Percentiles rank a stretch among this genome's conserved stretches.
Evolutionary conservation across 768 basidiomycete species (phyloP).

Genomic region (Leucocoprinus birnbaumii): DNA sequence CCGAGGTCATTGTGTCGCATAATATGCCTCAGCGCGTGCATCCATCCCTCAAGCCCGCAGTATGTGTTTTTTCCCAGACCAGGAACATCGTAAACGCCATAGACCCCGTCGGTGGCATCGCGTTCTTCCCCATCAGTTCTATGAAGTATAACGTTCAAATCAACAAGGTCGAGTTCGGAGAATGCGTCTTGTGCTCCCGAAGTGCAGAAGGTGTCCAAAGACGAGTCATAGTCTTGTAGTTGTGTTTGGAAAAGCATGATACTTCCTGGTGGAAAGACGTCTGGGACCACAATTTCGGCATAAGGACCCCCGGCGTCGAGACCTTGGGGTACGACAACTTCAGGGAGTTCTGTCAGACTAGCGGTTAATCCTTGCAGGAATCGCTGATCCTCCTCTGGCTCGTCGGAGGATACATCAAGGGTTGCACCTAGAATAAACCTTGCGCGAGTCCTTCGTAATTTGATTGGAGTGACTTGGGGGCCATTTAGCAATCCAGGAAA

Average conservation of each 20-base stretch:
- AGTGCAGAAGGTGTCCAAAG: constrained; percentile 72
- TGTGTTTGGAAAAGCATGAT: constrained; percentile 92
- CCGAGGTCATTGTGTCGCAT: constrained; percentile 93
- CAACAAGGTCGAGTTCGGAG: constrained; percentile 70
- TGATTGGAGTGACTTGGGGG: constrained; percentile 75
- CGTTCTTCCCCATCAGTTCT: constrained; percentile 89
- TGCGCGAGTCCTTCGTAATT: constrained; percentile 75
- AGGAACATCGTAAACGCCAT: constrained; percentile 83
- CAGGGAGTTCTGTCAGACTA: constrained; percentile 59
- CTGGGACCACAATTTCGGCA: constrained; percentile 80
- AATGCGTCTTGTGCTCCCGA: constrained; percentile 74
- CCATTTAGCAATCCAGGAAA: too few species aligned
- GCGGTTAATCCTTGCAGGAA: constrained; percentile 72
- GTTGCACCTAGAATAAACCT: constrained; percentile 80
- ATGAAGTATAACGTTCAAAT: constrained; percentile 85
- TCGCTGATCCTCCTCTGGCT: constrained; percentile 42
- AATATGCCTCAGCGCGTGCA: constrained; percentile 81
- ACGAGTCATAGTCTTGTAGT: constrained; percentile 65
- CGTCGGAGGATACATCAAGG: constrained; percentile 66
- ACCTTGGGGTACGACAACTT: constrained; percentile 57
- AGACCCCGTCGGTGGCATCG: constrained; percentile 79
- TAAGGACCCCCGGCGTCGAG: constrained; percentile 66
- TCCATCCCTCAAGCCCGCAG: constrained; percentile 97
- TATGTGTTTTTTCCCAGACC: constrained; percentile 74
- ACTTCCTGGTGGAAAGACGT: constrained; percentile 92